phyloP scores from a whole-genome alignment of 2,329 filamentous ascomycete species.

The Aphanoascus verrucosus region DNA sequence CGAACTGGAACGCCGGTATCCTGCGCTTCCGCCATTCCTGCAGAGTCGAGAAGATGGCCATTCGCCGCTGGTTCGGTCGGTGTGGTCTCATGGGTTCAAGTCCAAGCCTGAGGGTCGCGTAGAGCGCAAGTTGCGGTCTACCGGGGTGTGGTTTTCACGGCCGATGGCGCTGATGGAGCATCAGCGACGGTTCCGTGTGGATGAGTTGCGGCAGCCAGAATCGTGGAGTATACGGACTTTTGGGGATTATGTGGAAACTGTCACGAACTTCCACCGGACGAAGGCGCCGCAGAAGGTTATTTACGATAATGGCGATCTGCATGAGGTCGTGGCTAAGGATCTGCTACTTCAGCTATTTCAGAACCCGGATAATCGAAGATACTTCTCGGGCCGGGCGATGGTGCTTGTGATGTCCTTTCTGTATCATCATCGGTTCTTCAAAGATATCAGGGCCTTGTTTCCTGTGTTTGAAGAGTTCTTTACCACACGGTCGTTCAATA shows the following conservation, averaged over 20 bases:
- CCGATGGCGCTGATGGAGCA: background rate
- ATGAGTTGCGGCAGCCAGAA: constrained; percentile 15
- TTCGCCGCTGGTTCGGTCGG: constrained; percentile 8
- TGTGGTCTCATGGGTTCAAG: constrained; percentile 6
- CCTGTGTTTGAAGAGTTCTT: constrained; percentile 27
- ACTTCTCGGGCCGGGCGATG: constrained; percentile 33
- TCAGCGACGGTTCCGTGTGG: background rate
- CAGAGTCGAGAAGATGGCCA: background rate
- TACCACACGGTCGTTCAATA: constrained; percentile 36
- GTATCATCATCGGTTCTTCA: constrained; percentile 25
- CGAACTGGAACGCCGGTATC: background rate
- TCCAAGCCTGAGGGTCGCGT: background rate
- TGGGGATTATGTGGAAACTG: constrained; percentile 29
- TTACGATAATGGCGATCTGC: constrained; percentile 12
- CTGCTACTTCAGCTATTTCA: constrained; percentile 27
- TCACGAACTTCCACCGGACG: constrained; percentile 22
- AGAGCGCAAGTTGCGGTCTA: background rate
- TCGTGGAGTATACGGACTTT: constrained; percentile 29
- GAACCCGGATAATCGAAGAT: constrained; percentile 21
- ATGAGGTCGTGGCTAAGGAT: constrained; percentile 16
- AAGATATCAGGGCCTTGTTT: constrained; percentile 27
- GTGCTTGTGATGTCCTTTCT: constrained; percentile 34
- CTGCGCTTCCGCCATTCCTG: constrained; percentile 1
- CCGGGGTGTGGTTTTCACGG: background rate
- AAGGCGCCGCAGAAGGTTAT: constrained; percentile 5